Conservation (phyloP, 257 asterid species). For the Anisodus tanguticus region DNA sequence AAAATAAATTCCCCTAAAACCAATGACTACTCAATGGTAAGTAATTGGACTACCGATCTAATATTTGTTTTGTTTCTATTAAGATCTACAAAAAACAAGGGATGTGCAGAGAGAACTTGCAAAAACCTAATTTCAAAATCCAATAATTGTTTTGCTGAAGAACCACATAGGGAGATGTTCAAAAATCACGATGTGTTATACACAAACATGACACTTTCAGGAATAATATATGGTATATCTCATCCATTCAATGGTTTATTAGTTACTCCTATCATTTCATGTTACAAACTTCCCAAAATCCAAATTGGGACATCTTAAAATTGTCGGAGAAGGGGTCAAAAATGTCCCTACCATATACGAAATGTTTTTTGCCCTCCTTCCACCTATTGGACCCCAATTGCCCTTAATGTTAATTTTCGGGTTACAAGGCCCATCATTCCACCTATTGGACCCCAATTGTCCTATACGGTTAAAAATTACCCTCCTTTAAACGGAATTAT, state of each 20-base stretch:
- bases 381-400: not conserved
- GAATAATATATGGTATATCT: not conserved
- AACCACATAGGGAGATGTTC: not conserved
- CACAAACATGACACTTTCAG: conserved; percentile 23
- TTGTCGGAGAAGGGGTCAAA: not conserved
- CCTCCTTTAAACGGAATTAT: not conserved
- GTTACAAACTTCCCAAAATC: not conserved
- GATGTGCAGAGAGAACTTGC: conserved; percentile 5
- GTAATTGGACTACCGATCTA: conserved; percentile 18
- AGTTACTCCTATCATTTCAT: conserved; percentile 3
- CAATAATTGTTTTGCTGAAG: conserved; percentile 16
- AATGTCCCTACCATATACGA: not conserved
- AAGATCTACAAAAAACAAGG: not conserved
- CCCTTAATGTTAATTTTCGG: not conserved
- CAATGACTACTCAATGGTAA: not conserved
- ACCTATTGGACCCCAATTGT: not conserved
- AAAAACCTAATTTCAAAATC: conserved; percentile 15
- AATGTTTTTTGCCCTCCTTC: conserved; percentile 1
- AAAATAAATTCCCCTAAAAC: not conserved
- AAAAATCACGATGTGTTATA: not conserved
- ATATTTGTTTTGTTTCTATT: not conserved
- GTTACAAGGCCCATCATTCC: not conserved
- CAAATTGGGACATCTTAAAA: conserved; percentile 14
- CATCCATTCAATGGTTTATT: not conserved
- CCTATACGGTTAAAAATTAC: not conserved